phyloP scores from a whole-genome alignment of 2,329 filamentous ascomycete species.

The Ceratocystiopsis sp. region DNA sequence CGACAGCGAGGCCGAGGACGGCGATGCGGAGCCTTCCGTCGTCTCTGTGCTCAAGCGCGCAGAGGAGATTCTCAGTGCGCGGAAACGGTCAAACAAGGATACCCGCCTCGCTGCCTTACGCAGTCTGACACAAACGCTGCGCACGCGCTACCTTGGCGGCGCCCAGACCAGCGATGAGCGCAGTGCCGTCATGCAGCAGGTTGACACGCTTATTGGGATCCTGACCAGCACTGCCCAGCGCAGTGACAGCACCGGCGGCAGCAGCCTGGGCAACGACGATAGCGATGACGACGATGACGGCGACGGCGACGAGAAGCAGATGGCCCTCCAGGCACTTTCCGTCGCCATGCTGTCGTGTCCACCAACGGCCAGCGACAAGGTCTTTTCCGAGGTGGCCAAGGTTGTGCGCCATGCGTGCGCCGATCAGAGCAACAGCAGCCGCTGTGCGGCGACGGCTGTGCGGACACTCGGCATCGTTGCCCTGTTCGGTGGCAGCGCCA shows the following conservation, averaged over 20 bases:
- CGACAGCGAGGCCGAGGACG: slow-evolving; percentile 20
- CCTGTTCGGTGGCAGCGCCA: slow-evolving; percentile 54
- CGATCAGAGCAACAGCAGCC: no score
- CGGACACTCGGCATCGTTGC: slow-evolving; percentile 55
- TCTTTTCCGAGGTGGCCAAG: no score
- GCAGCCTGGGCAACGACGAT: slow-evolving; percentile 47
- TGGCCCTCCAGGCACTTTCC: slow-evolving; percentile 55
- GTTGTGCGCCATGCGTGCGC: no score
- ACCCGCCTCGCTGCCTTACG: slow-evolving; percentile 48
- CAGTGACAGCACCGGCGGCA: slow-evolving; percentile 45
- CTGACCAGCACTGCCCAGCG: no score
- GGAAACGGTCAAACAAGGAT: slow-evolving; percentile 61
- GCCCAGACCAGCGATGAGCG: slow-evolving; percentile 31
- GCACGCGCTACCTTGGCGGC: slow-evolving; percentile 48
- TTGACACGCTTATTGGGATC: slow-evolving; percentile 13
- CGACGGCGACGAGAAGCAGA: slow-evolving; percentile 48
- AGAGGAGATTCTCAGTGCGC: slow-evolving; percentile 12
- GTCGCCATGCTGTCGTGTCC: slow-evolving; percentile 46
- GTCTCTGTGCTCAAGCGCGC: no score
- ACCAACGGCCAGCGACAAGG: no score
- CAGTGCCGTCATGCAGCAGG: slow-evolving; percentile 42
- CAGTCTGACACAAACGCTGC: slow-evolving; percentile 47
- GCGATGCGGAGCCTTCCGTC: slow-evolving; percentile 21
- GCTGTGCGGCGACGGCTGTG: slow-evolving; percentile 40
- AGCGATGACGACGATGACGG: slow-evolving; percentile 19